Base-by-base conservation (phyloP, 345 rosid species). In the Syzygium aromaticum region DNA sequence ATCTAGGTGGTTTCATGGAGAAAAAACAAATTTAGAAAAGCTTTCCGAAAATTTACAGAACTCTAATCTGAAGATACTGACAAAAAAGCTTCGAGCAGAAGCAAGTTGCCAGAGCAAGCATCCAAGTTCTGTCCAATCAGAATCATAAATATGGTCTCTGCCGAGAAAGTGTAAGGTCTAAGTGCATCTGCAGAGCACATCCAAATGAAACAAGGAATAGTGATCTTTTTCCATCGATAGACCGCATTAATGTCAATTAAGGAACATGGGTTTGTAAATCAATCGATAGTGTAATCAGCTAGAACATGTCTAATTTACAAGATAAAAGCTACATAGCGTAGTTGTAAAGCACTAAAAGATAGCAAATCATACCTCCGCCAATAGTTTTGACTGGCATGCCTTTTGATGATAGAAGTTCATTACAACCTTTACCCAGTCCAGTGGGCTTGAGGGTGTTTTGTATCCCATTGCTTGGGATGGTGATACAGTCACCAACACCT, bases 331-430 rank as follows among this genome's bases (percentile, higher is more conserved):
- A 57, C 53, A 6, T n/a, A 1, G 84, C 7, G 12, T 21, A 52
- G 77, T 57, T 49, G 49, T 21, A 82, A 46, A 54, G 33, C 51
- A 73, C 22, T 63, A 43, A 56, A 49, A 82, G 28, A 27, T 28
- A 23, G 23, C 52, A 46, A 28, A 17, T 43, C 54, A 33, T 57
- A 86, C 89, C 87, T 78, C 87, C 89, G 38, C 85, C 88, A 46
- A 90, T 91, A 93, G 86, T 86, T 90, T 90, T 92, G 78, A 87
- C 84, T n/a, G 88, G 53, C 43, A 59, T 86, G 86, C 87, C 89
- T 90, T 92, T 95, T 83, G 89, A 77, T 22, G 90, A 87, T 84
- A 92, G 88, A 85, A 91, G 93, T 88, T 93, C 91, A 86, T 88
- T 89, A 86, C 92, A 88, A 87, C 92, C 90, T 77, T 86, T 92